Evolutionary conservation across 192 early-diverging fungal genomes (phyloP).

Genomic region (Podila clonocystis): DNA sequence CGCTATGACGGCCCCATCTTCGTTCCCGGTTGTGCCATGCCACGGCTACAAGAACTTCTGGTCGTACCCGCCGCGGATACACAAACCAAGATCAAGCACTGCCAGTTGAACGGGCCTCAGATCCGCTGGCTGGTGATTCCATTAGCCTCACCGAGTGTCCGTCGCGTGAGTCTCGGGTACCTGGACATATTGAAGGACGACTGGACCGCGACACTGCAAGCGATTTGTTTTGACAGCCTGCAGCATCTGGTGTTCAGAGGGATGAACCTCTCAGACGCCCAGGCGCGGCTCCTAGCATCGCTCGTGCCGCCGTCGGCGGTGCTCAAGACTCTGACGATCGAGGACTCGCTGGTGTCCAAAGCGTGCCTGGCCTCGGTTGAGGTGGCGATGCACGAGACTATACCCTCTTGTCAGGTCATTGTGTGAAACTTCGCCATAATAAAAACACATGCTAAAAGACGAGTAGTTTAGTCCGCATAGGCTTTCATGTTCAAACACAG

Average conservation of each 20-base stretch:
- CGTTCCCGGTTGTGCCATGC: background rate
- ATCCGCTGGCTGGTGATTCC: conserved; percentile 1
- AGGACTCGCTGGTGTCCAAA: conserved; percentile 2
- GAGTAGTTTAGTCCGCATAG: too few species aligned
- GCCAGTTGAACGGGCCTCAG: background rate
- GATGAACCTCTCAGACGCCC: background rate
- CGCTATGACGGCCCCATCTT: background rate
- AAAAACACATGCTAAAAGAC: background rate
- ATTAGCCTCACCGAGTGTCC: background rate
- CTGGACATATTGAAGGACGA: background rate
- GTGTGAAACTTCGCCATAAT: background rate
- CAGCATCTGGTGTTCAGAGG: background rate
- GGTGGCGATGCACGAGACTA: background rate
- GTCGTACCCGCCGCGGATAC: conserved; percentile 1
- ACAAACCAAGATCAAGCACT: conserved; percentile 2
- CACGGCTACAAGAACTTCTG: background rate
- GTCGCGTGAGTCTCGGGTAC: background rate
- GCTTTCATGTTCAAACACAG: too few species aligned
- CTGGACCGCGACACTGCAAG: background rate
- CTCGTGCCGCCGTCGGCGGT: background rate
- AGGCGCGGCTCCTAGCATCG: background rate
- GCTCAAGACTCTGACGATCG: background rate
- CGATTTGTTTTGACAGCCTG: background rate
- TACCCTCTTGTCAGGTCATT: background rate
- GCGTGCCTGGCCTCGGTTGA: background rate